phyloP scores from a whole-genome alignment of 2,329 filamentous ascomycete species.

The Aspergillus neotritici region DNA sequence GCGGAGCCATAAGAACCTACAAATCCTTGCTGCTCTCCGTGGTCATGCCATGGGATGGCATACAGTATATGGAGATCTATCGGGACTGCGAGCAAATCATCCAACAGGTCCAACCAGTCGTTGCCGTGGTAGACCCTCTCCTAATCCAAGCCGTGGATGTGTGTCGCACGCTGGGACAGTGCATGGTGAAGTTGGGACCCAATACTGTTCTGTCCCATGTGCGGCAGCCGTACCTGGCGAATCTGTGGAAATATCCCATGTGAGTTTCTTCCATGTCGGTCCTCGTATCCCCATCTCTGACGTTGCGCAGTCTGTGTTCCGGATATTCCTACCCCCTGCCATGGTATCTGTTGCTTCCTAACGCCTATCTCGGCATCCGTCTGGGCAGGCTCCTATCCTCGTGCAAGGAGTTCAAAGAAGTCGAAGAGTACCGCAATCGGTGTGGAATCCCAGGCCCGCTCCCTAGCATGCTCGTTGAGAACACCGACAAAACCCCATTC shows the following conservation, averaged over 20 bases:
- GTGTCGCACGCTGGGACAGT: conserved; percentile 28
- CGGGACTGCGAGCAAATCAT: conserved; percentile 30
- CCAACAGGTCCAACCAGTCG: conserved; percentile 16
- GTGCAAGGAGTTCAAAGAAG: conserved; percentile 16
- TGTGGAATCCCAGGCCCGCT: conserved; percentile 17
- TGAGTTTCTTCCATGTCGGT: conserved; percentile 2
- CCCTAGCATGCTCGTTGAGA: conserved; percentile 5
- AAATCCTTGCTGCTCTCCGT: conserved; percentile 7
- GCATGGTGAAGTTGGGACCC: conserved; percentile 36
- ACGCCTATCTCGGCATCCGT: conserved; percentile 34
- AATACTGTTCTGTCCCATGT: conserved; percentile 43
- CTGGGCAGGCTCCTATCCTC: conserved; percentile 16
- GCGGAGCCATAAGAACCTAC: conserved; percentile 23
- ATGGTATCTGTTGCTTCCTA: conserved; percentile 34
- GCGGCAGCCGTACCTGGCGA: conserved; percentile 28
- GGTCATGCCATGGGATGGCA: conserved; percentile 25
- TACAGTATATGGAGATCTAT: conserved; percentile 37
- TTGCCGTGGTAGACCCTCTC: conserved; percentile 29
- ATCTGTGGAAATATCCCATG: conserved; percentile 17
- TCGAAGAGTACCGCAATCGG: conserved; percentile 21
- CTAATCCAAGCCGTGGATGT: conserved; percentile 39
- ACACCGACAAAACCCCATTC: conserved; percentile 1
- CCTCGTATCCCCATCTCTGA: not conserved
- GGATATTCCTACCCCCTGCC: conserved; percentile 42
- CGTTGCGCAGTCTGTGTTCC: conserved; percentile 31